phyloP scores from a whole-genome alignment of 2,329 filamentous ascomycete genomes.

The Huntiella bhutanensis region DNA sequence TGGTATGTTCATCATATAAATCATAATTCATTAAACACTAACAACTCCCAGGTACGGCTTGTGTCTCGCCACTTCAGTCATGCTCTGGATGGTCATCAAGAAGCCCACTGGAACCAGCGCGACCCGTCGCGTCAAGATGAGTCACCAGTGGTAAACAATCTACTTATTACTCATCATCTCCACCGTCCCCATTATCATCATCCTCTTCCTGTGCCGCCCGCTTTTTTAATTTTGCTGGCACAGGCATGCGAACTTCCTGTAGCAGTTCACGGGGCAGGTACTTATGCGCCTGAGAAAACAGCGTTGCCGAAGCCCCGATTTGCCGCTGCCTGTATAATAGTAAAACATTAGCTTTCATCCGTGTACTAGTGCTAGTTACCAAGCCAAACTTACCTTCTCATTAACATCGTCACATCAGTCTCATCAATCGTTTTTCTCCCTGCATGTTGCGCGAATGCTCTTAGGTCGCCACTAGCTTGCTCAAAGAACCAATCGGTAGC shows the following conservation, averaged over 20 bases:
- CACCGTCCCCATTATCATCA: constrained; percentile 16
- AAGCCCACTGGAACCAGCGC: constrained; percentile 56
- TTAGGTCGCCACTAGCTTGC: constrained; percentile 63
- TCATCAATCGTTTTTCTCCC: constrained; percentile 74
- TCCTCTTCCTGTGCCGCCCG: constrained; percentile 23
- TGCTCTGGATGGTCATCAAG: constrained; percentile 90
- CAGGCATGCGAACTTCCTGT: constrained; percentile 60
- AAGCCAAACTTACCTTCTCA: constrained; percentile 50
- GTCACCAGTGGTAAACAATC: constrained; percentile 44
- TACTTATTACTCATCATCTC: constrained; percentile 17
- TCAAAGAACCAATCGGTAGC: constrained; percentile 87
- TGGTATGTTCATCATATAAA: constrained; percentile 43
- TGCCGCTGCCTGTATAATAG: constrained; percentile 50
- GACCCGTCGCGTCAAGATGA: constrained; percentile 54
- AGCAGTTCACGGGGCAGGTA: constrained; percentile 66
- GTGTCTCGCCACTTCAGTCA: constrained; percentile 68
- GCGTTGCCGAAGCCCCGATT: constrained; percentile 49
- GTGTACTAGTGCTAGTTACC: constrained; percentile 6
- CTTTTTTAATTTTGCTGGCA: constrained; percentile 31
- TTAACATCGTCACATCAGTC: constrained; percentile 60
- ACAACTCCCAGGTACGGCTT: constrained; percentile 54
- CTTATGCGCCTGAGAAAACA: constrained; percentile 70
- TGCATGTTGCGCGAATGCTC: constrained; percentile 63
- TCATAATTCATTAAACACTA: constrained; percentile 6
- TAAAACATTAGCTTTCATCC: too few species aligned